Conservation (phyloP, 169 alveolate species). For the Eimeria necatrix region DNA sequence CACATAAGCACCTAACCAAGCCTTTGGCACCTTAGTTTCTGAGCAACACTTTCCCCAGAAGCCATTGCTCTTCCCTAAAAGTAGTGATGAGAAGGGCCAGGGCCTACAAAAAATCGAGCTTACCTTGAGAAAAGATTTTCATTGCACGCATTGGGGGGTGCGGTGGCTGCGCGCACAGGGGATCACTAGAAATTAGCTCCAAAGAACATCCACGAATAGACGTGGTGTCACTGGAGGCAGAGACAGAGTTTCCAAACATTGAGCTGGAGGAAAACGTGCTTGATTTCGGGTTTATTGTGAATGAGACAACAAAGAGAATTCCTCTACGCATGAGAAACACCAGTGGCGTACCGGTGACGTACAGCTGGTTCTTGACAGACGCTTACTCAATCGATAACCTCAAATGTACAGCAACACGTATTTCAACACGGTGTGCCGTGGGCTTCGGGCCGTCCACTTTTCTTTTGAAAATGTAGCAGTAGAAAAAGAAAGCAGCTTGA, state of each 20-base stretch:
- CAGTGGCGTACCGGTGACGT: constrained; percentile 91
- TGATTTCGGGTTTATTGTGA: constrained; percentile 95
- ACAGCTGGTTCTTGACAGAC: constrained; percentile 94
- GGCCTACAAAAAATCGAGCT: too few relatives aligned
- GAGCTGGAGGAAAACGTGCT: constrained; percentile 88
- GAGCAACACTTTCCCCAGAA: too few relatives aligned
- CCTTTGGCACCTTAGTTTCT: too few relatives aligned
- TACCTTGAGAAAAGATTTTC: too few relatives aligned
- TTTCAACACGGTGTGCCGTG: background rate
- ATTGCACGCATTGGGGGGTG: too few relatives aligned
- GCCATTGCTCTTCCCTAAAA: too few relatives aligned
- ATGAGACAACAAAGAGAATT: constrained; percentile 84
- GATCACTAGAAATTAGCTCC: constrained; percentile 88
- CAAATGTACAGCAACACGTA: background rate
- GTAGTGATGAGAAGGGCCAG: too few relatives aligned
- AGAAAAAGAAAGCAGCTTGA: background rate
- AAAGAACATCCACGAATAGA: constrained; percentile 96
- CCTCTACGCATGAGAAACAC: constrained; percentile 89
- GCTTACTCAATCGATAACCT: constrained; percentile 24
- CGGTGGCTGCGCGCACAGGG: constrained; percentile 67
- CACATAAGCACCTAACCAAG: too few relatives aligned
- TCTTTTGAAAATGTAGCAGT: background rate
- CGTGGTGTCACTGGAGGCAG: constrained; percentile 92
- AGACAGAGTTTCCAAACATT: constrained; percentile 94
- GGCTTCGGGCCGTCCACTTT: background rate